Evolutionary conservation across 2,329 filamentous ascomycete genomes (phyloP).

Genomic region (Phaeosphaeria sp.): DNA sequence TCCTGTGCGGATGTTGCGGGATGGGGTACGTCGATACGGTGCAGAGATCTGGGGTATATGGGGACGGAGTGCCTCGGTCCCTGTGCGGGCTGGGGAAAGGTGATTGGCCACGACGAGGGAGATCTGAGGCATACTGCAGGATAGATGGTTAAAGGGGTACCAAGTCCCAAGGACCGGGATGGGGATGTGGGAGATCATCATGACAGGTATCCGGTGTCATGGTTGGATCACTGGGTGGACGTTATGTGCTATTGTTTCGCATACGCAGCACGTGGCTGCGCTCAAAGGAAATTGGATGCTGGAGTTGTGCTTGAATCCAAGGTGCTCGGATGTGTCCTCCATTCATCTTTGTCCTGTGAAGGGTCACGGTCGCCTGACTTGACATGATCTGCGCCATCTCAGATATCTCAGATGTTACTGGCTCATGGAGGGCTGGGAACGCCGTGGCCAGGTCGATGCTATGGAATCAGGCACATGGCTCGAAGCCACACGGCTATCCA

Average conservation of each 20-base stretch:
- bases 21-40: neutral
- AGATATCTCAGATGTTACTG: neutral
- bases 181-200: constrained; percentile 12
- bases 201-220: neutral
- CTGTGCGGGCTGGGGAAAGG: neutral
- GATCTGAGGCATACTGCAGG: neutral
- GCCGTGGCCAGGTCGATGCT: neutral
- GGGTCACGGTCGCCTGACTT: neutral
- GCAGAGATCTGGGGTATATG: neutral
- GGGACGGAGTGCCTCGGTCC: neutral
- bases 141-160: constrained; percentile 2
- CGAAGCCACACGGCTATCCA: constrained; percentile 2
- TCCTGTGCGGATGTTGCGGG: neutral
- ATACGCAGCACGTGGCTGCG: neutral
- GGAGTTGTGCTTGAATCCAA: neutral
- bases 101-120: neutral
- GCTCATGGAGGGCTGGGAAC: neutral
- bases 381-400: neutral
- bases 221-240: neutral
- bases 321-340: neutral
- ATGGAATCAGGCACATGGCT: neutral
- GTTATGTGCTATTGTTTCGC: neutral
- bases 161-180: constrained; percentile 19
- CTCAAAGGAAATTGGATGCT: neutral
- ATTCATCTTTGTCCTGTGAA: no score